Conservation (phyloP, 345 rosid species). For the Brassica juncea region DNA sequence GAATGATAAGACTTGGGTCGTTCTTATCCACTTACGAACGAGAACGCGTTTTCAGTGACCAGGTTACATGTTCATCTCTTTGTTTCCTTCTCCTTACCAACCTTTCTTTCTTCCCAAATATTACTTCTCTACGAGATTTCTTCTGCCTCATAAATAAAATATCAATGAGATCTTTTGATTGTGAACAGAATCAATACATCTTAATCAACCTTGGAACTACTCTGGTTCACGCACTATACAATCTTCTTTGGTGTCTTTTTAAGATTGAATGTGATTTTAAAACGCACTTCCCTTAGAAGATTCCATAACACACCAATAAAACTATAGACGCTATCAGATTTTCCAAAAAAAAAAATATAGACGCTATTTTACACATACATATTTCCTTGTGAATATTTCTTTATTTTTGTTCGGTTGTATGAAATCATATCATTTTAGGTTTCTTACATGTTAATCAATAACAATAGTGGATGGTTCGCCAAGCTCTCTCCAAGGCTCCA, state of each 20-base stretch:
- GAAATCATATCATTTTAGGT: neutral
- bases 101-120: neutral
- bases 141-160: constrained; percentile 8
- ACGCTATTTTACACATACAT: neutral
- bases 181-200: constrained; percentile 20
- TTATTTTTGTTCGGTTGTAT: neutral
- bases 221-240: neutral
- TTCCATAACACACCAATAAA: neutral
- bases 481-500: neutral
- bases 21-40: constrained; percentile 29
- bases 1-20: constrained; percentile 11
- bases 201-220: neutral
- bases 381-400: neutral
- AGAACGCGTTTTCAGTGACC: constrained; percentile 29
- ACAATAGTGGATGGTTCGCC: neutral
- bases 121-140: constrained; percentile 9
- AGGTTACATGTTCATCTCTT: constrained; percentile 10
- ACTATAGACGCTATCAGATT: neutral
- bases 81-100: constrained; percentile 14
- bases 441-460: neutral
- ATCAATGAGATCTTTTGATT: neutral
- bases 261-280: neutral
- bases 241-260: neutral
- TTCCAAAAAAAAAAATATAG: neutral
- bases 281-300: neutral